Evolutionary conservation across 2,329 filamentous ascomycete genomes (phyloP), one percentile per base, ranked within the genome.

Genomic region (Calonectria leucothoes): DNA sequence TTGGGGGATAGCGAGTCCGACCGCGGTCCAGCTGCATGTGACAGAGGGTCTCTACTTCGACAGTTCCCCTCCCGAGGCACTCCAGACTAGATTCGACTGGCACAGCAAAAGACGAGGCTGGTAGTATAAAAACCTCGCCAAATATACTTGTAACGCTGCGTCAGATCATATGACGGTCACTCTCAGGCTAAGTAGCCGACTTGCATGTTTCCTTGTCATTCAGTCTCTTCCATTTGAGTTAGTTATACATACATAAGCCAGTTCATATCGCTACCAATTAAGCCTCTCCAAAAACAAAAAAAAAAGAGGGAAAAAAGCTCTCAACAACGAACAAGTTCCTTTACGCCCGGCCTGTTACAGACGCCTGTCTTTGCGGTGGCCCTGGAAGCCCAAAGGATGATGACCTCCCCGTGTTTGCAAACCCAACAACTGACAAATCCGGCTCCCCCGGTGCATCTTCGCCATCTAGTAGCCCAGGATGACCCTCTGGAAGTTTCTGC

Each of bases 381-480:
- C 81, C 83, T 37, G 84, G 83, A 72, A 86, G 82, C 61, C 85
- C 85, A 74, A 89, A 89, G 39, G 85, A 88, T 10, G 87, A 65
- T 66, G 79, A 87, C 70, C 87, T 83, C 39, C 85, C 83, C 12
- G 83, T 77, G 25, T 83, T 80, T 23, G 82, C 80, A 12, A 84
- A 84, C 17, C 81, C 84, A 76, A 86, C 81, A 68, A 85, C 80
- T 25, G 84, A 84, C 6, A 86, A 77, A 73, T 92, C 91, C 4
- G 87, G 85, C 79, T 92, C 91, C n/a, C 90, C 90, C 2, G 88
- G 87, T 2, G 90, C 90, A 77, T 92, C 90, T 72, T 91, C 90
- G 25, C 85, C 83, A 33, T 90, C 87, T 10, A 86, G 73, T 12
- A 85, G 76, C 14, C 85, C 87, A 0, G 85, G 85, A 76, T 91